These are phyloP conservation scores for Botrytis tulipae DNA, from an alignment of 2,329 filamentous ascomycete species.

Conservation along the genomic window DNA sequence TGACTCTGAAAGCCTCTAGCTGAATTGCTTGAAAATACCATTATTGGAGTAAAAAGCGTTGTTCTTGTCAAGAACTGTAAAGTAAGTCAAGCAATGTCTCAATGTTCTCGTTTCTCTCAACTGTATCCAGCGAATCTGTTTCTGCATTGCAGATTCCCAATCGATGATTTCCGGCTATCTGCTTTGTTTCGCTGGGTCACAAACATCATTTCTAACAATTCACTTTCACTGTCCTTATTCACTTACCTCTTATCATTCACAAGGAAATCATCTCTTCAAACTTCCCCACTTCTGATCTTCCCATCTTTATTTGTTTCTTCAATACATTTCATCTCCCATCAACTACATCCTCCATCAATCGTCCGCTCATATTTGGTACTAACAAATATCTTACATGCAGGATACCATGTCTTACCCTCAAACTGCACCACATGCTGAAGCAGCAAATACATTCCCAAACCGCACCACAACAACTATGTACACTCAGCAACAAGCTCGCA, in stretches of 20 bases:
- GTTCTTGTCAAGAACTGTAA: slow-evolving; percentile 31
- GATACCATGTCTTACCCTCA: slow-evolving; percentile 41
- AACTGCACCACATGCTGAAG: slow-evolving; percentile 31
- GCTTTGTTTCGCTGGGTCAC: background rate
- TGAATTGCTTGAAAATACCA: slow-evolving; percentile 25
- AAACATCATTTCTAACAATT: slow-evolving; percentile 7
- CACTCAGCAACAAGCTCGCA: slow-evolving; percentile 34
- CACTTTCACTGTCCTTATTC: slow-evolving; percentile 13
- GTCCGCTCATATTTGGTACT: slow-evolving; percentile 21
- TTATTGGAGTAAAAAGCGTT: slow-evolving; percentile 21
- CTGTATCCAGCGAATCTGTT: background rate
- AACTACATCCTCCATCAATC: slow-evolving; percentile 17
- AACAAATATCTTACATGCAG: slow-evolving; percentile 27
- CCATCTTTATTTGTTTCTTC: background rate
- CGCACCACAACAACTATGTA: slow-evolving; percentile 36
- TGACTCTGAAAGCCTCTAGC: slow-evolving; percentile 24
- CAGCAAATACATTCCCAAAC: slow-evolving; percentile 32
- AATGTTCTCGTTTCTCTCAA: background rate
- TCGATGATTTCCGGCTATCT: background rate
- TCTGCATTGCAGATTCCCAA: background rate
- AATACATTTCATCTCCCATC: slow-evolving; percentile 8
- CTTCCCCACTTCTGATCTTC: background rate
- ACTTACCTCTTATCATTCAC: background rate
- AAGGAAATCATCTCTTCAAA: background rate
- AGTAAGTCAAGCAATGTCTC: slow-evolving; percentile 26